phyloP scores from a whole-genome alignment of 176 grass and related monocot genomes.

The Poa annua region DNA sequence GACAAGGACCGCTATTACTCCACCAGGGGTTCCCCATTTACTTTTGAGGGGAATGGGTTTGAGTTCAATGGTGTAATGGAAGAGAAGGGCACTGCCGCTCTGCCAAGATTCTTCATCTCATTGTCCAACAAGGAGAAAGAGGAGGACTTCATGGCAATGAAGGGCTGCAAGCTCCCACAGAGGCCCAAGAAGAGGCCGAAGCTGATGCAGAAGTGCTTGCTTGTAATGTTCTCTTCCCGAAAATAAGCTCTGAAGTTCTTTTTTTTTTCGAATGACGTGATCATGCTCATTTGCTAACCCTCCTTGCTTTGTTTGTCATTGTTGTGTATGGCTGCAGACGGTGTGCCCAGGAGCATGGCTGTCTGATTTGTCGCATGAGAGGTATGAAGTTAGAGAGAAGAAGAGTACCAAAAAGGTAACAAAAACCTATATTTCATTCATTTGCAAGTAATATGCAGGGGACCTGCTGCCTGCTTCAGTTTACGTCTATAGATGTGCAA shows the following conservation, averaged over 20 bases:
- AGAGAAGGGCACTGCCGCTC: slow-evolving; percentile 55
- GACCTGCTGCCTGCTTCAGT: neutral
- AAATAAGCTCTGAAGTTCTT: neutral
- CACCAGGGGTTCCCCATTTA: slow-evolving; percentile 73
- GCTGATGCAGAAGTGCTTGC: slow-evolving; percentile 88
- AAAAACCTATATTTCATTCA: neutral
- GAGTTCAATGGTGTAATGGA: slow-evolving; percentile 49
- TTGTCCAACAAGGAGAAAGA: slow-evolving; percentile 99
- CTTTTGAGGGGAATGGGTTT: slow-evolving; percentile 64
- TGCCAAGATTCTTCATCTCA: slow-evolving; percentile 90
- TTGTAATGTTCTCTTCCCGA: slow-evolving; percentile 52
- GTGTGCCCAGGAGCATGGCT: slow-evolving; percentile 95
- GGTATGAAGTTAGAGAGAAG: slow-evolving; percentile 98
- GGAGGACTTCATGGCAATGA: slow-evolving; percentile 98
- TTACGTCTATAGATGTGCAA: neutral
- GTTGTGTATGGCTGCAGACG: slow-evolving; percentile 47
- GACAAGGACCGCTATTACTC: slow-evolving; percentile 95
- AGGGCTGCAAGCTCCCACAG: slow-evolving; percentile 97
- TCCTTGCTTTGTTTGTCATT: slow-evolving; percentile 6
- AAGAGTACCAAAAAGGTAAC: slow-evolving; percentile 87
- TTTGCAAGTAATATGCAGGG: neutral
- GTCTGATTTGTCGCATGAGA: slow-evolving; percentile 92
- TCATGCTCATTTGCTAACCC: neutral
- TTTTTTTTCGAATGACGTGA: neutral
- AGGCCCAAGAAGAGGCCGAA: slow-evolving; percentile 99